These are phyloP conservation scores for Rhytidiadelphus loreus DNA, from an alignment of 225 moss, liverwort and hornwort species.

Conservation along the genomic window DNA sequence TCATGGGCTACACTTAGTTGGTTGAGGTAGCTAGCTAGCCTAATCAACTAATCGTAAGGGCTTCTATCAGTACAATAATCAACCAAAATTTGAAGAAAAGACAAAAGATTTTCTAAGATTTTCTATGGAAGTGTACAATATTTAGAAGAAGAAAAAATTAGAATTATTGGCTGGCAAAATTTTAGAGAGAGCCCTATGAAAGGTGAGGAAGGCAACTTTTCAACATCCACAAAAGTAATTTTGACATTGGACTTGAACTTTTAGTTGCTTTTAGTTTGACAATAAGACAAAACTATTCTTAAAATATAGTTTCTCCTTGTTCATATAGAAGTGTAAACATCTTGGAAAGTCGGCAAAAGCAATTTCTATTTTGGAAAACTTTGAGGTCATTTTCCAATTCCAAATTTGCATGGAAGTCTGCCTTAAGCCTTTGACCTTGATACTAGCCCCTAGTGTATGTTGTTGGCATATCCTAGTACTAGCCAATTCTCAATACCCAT, in stretches of 20 bases:
- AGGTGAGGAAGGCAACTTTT: not conserved
- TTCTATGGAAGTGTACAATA: not conserved
- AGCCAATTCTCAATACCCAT: not conserved
- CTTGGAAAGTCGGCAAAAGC: rapidly evolving
- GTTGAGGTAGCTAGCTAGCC: rapidly evolving
- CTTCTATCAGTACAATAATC: not conserved
- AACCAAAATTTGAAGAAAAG: not conserved
- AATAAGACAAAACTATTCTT: not conserved
- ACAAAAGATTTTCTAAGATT: not conserved
- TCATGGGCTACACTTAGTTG: not conserved
- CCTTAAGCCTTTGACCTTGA: not conserved
- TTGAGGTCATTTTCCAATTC: not conserved
- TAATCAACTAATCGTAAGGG: not conserved
- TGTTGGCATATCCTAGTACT: rapidly evolving
- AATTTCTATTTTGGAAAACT: not conserved
- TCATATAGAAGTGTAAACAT: not conserved
- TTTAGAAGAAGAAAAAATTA: rapidly evolving
- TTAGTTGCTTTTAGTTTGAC: not conserved
- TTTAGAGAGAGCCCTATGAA: not conserved
- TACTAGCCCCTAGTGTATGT: not conserved
- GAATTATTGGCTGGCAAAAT: not conserved
- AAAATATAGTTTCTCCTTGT: not conserved
- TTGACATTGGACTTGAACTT: not conserved
- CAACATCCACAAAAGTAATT: not conserved
- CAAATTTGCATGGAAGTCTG: not conserved